Evolutionary conservation across 2,329 filamentous ascomycete species (phyloP), one percentile per base, ranked within the genome.

Genomic region (Paecilomyces sp.): DNA sequence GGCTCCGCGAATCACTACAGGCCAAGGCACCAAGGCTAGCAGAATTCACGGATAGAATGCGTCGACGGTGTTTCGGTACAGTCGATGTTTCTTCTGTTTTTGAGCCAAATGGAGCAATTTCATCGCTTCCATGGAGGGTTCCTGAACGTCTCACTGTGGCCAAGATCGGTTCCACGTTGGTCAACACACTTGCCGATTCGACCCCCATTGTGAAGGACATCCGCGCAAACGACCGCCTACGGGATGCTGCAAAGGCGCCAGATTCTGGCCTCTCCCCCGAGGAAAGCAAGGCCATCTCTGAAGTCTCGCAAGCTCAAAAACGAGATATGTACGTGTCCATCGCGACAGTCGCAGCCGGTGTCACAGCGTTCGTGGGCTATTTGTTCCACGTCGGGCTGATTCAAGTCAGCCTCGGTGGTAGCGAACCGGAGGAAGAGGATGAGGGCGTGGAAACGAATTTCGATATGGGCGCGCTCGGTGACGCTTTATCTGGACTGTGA

Each of bases 1-100:
- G 86, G 86, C 74, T 89, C 4, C 77, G 78, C 60, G 81, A 85
- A 56, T 80, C 81, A 0, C 79, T 90, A 68, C 71, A 76, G 58
- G 73, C 71, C 24, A 83, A 84, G 60, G 80, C 79, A 53, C 71
- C 77, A 2, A 69, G 66, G 6, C 63, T 85, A 30, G 74, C 75
- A 30, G 65, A 63, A 6, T 85, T 81, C 70, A 76, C 77, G 3
- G 71, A 78, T 55, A 73, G 73, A 30, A 66, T 80, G 64, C 67
- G 71, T 30, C 59, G 63, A 5, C 63, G 66, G 33, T 74, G 75
- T 52, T 80, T 77, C 62, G 78, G 77, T 2, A 56, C 63, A 11
- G 61, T 69, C 24, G 61, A 64, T 15, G 57, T 69, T 13, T 59
- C 65, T 3, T 63, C 70, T 52, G 68, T 70, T 2, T 69, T 68